These are phyloP conservation scores for Sphaerulina musiva DNA, from an alignment of 2,329 filamentous ascomycete genomes.

Conservation along the genomic window DNA sequence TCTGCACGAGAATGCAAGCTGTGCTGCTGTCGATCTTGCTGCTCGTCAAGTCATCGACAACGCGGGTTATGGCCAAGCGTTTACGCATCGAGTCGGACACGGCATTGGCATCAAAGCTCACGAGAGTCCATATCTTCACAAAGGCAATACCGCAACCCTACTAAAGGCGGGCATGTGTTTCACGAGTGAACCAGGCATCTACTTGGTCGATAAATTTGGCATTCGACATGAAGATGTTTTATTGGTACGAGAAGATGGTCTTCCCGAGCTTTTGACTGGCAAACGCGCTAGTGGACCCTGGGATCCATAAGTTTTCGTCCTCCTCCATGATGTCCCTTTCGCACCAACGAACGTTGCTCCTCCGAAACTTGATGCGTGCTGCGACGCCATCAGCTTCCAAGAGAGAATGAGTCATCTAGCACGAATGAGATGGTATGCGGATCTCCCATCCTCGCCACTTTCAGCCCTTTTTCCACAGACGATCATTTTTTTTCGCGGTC, in stretches of 20 bases:
- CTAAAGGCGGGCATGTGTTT: conserved; percentile 56
- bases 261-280: conserved; percentile 52
- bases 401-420: too few species aligned
- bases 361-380: background rate
- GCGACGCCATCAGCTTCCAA: background rate
- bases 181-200: conserved; percentile 58
- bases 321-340: background rate
- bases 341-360: background rate
- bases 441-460: too few species aligned
- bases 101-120: conserved; percentile 62
- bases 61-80: conserved; percentile 53
- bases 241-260: conserved; percentile 48
- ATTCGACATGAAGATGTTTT: conserved; percentile 59
- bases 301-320: conserved; percentile 38
- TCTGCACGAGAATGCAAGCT: conserved; percentile 48
- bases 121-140: conserved; percentile 59
- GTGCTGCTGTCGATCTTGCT: conserved; percentile 56
- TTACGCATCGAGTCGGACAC: conserved; percentile 58
- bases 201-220: conserved; percentile 54
- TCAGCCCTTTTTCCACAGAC: background rate
- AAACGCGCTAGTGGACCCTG: conserved; percentile 48
- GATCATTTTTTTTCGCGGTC: background rate
- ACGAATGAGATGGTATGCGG: too few species aligned
- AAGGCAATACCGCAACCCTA: conserved; percentile 48
- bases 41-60: conserved; percentile 52